phyloP scores from a whole-genome alignment of 2,329 filamentous ascomycete species.

The Penicillium frequentans region DNA sequence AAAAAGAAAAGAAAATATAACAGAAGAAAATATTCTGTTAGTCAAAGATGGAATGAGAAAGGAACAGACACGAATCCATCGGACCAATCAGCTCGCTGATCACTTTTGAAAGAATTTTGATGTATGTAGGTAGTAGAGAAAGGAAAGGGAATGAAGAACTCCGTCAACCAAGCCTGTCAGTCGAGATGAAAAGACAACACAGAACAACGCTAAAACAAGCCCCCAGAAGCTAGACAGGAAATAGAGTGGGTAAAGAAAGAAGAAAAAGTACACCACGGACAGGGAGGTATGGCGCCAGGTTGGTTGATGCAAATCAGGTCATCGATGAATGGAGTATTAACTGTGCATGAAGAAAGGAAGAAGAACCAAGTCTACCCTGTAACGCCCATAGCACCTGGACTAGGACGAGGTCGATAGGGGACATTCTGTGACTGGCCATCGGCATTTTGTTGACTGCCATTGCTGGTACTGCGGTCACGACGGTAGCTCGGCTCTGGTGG shows the following conservation, averaged over 20 bases:
- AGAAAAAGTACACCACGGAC: conserved; percentile 16
- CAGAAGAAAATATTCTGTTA: neutral
- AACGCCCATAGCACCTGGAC: conserved; percentile 41
- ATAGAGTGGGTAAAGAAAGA: conserved; percentile 1
- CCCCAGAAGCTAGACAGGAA: conserved; percentile 18
- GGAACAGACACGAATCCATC: conserved; percentile 15
- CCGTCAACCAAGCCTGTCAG: conserved; percentile 31
- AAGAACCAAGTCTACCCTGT: conserved; percentile 29
- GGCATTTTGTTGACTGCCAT: conserved; percentile 32
- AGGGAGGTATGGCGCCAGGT: conserved; percentile 15
- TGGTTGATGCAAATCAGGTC: conserved; percentile 18
- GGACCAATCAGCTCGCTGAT: conserved; percentile 22
- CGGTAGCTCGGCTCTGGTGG: conserved; percentile 26
- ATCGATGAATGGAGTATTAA: conserved; percentile 15
- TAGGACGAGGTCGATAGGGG: conserved; percentile 38
- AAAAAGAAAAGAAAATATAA: conserved; percentile 10
- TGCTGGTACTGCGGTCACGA: conserved; percentile 38
- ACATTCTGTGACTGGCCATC: conserved; percentile 35
- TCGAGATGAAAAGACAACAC: conserved; percentile 19
- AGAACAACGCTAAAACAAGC: conserved; percentile 31
- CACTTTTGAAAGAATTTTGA: conserved; percentile 26
- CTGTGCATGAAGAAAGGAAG: conserved; percentile 20
- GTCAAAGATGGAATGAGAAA: conserved; percentile 4
- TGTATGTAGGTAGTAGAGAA: conserved; percentile 17
- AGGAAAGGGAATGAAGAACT: conserved; percentile 22